A percentile compares a stretch with the other conserved stretches of the same genome.
Evolutionary conservation across 1,284 basidiomycete species (phyloP).

Genomic region (Prillingera fragicola): DNA sequence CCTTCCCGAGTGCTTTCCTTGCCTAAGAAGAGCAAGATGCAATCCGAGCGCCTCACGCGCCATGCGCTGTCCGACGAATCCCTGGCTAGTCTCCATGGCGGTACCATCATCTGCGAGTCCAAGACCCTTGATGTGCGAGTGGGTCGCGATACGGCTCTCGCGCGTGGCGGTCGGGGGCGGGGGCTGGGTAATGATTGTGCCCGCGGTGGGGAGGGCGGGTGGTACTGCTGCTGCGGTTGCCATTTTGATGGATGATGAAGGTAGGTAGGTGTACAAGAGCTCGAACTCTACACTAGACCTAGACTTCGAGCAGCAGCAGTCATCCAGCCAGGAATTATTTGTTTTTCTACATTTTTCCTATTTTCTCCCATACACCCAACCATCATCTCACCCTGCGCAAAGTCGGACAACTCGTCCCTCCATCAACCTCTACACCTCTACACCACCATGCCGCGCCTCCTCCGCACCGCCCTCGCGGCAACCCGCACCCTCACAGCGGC

Average conservation of each 20-base stretch:
- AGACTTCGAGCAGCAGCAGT: background rate
- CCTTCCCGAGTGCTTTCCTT: constrained; percentile 44
- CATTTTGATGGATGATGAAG: constrained; percentile 11
- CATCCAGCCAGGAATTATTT: background rate
- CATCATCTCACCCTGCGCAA: constrained; percentile 3
- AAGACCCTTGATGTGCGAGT: constrained; percentile 67
- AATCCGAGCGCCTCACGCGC: constrained; percentile 69
- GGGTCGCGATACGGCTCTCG: constrained; percentile 47
- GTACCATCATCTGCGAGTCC: constrained; percentile 81
- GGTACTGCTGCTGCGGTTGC: constrained; percentile 14
- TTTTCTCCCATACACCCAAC: constrained; percentile 15
- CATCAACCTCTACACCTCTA: background rate
- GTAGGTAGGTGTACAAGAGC: too few relatives aligned
- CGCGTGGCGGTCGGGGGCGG: constrained; percentile 43
- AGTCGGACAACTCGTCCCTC: background rate
- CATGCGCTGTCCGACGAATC: constrained; percentile 84
- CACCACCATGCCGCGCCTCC: constrained; percentile 13
- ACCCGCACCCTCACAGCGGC: constrained; percentile 1
- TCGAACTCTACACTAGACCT: background rate
- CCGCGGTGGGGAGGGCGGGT: constrained; percentile 13
- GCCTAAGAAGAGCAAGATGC: constrained; percentile 40
- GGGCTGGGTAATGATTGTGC: constrained; percentile 41
- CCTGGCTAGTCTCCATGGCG: constrained; percentile 67
- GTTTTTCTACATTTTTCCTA: constrained; percentile 8
- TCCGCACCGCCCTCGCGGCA: constrained; percentile 7